Evolutionary conservation across 768 basidiomycete genomes (phyloP), one percentile per base, ranked within the genome.

Genomic region (Amanita subjunquillea): DNA sequence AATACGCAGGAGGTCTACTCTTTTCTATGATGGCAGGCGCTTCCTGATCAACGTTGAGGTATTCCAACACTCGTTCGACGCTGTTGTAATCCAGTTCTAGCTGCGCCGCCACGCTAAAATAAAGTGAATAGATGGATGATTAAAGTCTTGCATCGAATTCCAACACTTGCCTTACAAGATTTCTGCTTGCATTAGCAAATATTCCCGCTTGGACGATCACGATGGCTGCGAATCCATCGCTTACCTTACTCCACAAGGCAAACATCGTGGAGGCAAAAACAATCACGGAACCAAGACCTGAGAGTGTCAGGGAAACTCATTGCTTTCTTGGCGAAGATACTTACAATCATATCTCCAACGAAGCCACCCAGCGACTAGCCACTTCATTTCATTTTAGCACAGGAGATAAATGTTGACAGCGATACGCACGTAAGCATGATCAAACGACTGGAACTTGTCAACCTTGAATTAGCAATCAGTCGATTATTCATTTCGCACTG

Each of bases 51-150:
- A 85, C 73, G 34, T 77, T 75, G 17, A 86, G 69, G 60, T 87
- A 87, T 63, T 86, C 85, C 13, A 78, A 74, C 22, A 87, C 80
- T 53, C 86, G 78, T 59, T 88, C 85, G 1, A 87, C 78, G 37
- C 82, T 80, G 59, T 85, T 86, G 65, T 85, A 86, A 58, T 86
- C 83, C 10, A 86, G 73, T 60, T 86, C 85, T 2, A 86, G 63
- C 57, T 85, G 83, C 2, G 84, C 85, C 44, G 78, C 75, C 7
- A 86, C 83, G 57, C 80, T 79, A 54, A 48, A 30, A 12, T 27
- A 13, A 32, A 15, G 38, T 49, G 57, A 30, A 20, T 17, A 17
- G 17, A 17, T 17, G 17, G 25, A 20, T n/a, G 17, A 34, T 3
- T 30, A 40, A 34, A 53, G 38, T 2, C 51, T 48, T 17, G 39